These are phyloP conservation scores for Suillus luteus DNA, from an alignment of 768 basidiomycete species.

Conservation along the genomic window DNA sequence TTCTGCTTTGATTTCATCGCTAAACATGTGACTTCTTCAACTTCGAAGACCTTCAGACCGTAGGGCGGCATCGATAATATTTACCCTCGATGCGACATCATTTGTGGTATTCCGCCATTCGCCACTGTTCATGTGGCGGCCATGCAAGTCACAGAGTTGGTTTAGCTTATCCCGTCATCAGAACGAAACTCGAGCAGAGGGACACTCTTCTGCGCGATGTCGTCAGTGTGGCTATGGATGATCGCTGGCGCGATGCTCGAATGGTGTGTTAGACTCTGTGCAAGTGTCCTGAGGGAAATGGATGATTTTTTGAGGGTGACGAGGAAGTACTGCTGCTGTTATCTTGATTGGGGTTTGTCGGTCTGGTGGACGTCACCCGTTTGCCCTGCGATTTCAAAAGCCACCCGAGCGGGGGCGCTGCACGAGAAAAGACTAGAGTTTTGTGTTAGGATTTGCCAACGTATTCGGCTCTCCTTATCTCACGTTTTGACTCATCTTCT, in stretches of 20 bases:
- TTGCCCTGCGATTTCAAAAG: constrained; percentile 64
- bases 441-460: constrained; percentile 85
- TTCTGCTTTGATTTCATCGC: too few species aligned
- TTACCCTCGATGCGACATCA: constrained; percentile 69
- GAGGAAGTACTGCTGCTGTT: constrained; percentile 58
- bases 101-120: constrained; percentile 85
- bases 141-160: constrained; percentile 95
- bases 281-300: constrained; percentile 42
- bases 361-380: constrained; percentile 77
- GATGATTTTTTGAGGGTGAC: constrained; percentile 45
- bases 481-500: constrained; percentile 71
- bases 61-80: constrained; percentile 84
- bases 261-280: constrained; percentile 60
- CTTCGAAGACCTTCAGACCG: constrained; percentile 95
- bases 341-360: constrained; percentile 54
- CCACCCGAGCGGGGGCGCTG: constrained; percentile 22
- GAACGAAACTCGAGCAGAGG: constrained; percentile 84
- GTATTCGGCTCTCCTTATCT: constrained; percentile 88
- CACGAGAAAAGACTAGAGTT: constrained; percentile 44
- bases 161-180: constrained; percentile 85
- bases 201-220: constrained; percentile 72
- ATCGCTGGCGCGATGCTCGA: constrained; percentile 72
- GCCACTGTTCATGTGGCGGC: constrained; percentile 94
- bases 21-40: constrained; percentile 86
- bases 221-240: constrained; percentile 63